Evolutionary conservation across 2,329 filamentous ascomycete species (phyloP), one percentile per base, ranked within the genome.

Genomic region (Leptodontidium sp.): DNA sequence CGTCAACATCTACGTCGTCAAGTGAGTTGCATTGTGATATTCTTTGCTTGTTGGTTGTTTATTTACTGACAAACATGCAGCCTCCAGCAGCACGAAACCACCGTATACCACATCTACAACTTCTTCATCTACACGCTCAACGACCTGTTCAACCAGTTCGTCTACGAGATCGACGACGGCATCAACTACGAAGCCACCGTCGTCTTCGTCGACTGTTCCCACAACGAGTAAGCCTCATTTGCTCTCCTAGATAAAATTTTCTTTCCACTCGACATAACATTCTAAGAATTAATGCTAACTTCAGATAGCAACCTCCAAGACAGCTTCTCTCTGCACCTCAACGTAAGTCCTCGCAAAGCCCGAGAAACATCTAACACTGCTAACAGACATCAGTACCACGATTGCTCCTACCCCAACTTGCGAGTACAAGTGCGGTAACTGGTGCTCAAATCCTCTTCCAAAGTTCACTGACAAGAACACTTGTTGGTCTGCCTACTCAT

Each of bases 341-440:
- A 86, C 84, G 32, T 67, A 47, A 61, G 58, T 61, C 11, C 58
- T 47, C 4, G 26, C n/a, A 24, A n/a, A 26, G 11, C 4, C 21
- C 43, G 21, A 45, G 14, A 29, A 9, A 40, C 2, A 5, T 38
- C 5, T 47, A 7, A 5, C 15, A 12, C 45, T 5, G 50, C 43
- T 61, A 55, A 69, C 59, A 32, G 2, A 29, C 32, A 32, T 2
- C 35, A 69, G 67, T 29, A 76, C 52, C n/a, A 73, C 66, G 2
- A 67, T 68, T 29, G 64, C 82, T 12, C 76, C 82, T 29, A 82
- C 84, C 11, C 77, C 84, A 59, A 80, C 78, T 38, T 88, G 86
- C 77, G 86, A 88, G 75, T 88, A 86, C 78, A 79, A 83, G 71
- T 84, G 83, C 71, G 86, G 86, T 59, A 82, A 81, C 69, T 88